Evolutionary conservation across 73 alveolate species (phyloP).

Genomic region (Paramecium tetraurelia): DNA sequence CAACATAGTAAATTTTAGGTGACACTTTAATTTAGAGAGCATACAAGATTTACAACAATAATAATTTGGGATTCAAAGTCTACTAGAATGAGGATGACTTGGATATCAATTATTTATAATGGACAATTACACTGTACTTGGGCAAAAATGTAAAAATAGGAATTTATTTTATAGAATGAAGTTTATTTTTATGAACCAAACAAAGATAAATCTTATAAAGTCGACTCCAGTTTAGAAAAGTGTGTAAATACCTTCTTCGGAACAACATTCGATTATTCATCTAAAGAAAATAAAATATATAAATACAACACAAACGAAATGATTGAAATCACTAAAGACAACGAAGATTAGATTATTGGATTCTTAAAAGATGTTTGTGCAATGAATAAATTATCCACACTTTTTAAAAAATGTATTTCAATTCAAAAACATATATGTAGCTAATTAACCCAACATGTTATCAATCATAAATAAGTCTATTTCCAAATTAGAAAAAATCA

Average conservation of each 20-base stretch:
- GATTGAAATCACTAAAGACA: conserved; percentile 25
- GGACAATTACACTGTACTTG: conserved; percentile 15
- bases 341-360: neutral
- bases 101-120: conserved; percentile 1
- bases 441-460: neutral
- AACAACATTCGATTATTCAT: conserved; percentile 42
- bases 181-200: conserved; percentile 47
- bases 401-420: neutral
- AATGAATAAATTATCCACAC: conserved; percentile 8
- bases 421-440: neutral
- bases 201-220: conserved; percentile 29
- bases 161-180: conserved; percentile 15
- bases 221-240: neutral
- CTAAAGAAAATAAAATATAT: neutral
- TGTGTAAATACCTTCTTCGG: conserved; percentile 41
- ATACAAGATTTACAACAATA: neutral
- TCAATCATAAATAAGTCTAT: conserved; percentile 8
- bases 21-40: neutral
- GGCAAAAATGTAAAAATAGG: conserved; percentile 17
- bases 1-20: neutral
- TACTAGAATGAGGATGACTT: conserved; percentile 44
- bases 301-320: conserved; percentile 43
- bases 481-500: conserved; percentile 23
- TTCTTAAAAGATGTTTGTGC: conserved; percentile 46
- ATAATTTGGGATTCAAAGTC: neutral